Evolutionary conservation across 2,329 filamentous ascomycete species (phyloP), one percentile per base, ranked within the genome.

Genomic region (Ustulina deusta): DNA sequence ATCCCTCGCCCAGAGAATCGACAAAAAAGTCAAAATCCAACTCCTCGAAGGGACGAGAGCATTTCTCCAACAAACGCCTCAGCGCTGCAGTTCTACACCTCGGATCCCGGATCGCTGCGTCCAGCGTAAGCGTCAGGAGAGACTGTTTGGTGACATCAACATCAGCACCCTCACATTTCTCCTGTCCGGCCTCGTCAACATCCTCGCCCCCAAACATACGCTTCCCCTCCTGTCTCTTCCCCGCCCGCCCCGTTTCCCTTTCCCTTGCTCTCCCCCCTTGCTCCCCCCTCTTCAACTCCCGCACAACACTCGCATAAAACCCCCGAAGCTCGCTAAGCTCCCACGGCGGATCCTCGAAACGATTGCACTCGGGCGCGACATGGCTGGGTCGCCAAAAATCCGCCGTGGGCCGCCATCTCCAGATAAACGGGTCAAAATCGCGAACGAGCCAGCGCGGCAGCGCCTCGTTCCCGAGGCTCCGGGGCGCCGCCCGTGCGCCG

Each of bases 361-460:
- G 51, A 20, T 68, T 70, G n/a, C 59, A 57, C 22, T 38, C 58
- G 6, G 54, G 52, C 11, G 34, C 55, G 15, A 6, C 46, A 29
- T 66, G 61, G 15, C 48, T 34, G 3, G 3, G 6, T 1, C 69
- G 55, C 71, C 71, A 69, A 20, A 66, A 57, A 2, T 71, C 69
- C 20, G 61, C 32, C 17, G 66, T 42, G 34, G 72, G 73, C 29
- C 22, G 32, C 74, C 74, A 75, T 36, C 67, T 60, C 63, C 71
- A 74, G 22, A 68, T 46, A 38, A 72, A 73, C 6, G 74, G 73
- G 54, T 76, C 71, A 44, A 73, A 73, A 40, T 76, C 75, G 20
- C 74, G 65, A 2, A 73, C 67, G 17, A 75, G 72, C 74, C 74
- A 76, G 34, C 63, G 65, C 15, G 74, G 74, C 10, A 74, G 54